Evolutionary conservation across 352 stramenopile genomes (phyloP).

Genomic region (Hyaloperonospora arabidopsidis): DNA sequence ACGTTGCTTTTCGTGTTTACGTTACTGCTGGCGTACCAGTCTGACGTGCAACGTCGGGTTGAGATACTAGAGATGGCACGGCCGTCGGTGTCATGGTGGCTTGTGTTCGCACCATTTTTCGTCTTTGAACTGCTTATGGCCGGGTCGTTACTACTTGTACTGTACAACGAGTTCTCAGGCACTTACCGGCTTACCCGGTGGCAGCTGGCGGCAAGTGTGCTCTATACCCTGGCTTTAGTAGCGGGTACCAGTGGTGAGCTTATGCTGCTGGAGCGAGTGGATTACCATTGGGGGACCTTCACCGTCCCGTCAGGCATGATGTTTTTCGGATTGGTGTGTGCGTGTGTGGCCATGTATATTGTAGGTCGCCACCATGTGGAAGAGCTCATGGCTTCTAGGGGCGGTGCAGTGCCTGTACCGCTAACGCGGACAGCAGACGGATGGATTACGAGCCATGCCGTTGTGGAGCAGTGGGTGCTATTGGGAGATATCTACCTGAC

Average conservation of each 20-base stretch:
- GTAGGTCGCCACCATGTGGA: constrained; percentile 71
- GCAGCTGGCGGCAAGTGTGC: constrained; percentile 62
- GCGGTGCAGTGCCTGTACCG: constrained; percentile 67
- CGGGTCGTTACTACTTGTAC: constrained; percentile 43
- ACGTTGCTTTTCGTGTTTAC: constrained; percentile 75
- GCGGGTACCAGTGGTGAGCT: constrained; percentile 53
- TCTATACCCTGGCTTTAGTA: constrained; percentile 66
- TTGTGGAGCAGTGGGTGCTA: constrained; percentile 78
- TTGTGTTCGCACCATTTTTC: constrained; percentile 60
- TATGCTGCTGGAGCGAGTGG: constrained; percentile 67
- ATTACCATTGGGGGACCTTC: constrained; percentile 66
- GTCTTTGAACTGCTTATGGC: constrained; percentile 57
- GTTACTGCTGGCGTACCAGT: constrained; percentile 68
- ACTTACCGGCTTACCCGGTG: constrained; percentile 69
- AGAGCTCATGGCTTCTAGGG: constrained; percentile 74
- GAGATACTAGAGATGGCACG: constrained; percentile 12
- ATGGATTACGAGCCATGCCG: constrained; percentile 76
- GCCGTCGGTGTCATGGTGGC: constrained; percentile 64
- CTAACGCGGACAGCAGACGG: constrained; percentile 64
- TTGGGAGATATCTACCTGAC: constrained; percentile 75
- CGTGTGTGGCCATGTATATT: constrained; percentile 73
- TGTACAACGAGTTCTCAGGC: constrained; percentile 73
- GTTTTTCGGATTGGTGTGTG: constrained; percentile 69
- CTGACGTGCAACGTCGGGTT: constrained; percentile 42
- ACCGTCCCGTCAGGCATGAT: constrained; percentile 68